Conservation (phyloP, 768 basidiomycete species). For the Leccinum variicolor region DNA sequence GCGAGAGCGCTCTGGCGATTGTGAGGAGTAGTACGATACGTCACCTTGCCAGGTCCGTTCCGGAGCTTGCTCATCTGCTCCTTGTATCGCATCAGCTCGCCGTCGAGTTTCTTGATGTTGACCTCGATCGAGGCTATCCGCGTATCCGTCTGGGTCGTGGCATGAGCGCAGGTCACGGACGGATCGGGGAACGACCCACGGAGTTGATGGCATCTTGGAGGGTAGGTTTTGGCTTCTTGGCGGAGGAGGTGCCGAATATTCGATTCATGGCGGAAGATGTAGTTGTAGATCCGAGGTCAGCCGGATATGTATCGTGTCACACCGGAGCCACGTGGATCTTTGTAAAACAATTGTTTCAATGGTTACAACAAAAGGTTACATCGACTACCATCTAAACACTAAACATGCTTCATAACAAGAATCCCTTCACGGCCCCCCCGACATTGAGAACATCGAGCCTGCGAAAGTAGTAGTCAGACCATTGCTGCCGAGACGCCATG, state of each 20-base stretch:
- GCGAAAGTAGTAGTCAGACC: slow-evolving; percentile 12
- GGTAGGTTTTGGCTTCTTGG: slow-evolving; percentile 80
- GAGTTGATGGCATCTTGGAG: slow-evolving; percentile 93
- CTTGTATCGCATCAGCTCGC: slow-evolving; percentile 86
- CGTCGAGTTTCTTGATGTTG: slow-evolving; percentile 95
- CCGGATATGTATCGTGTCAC: background rate
- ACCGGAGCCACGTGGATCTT: background rate
- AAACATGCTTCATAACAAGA: slow-evolving; percentile 51
- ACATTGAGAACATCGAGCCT: slow-evolving; percentile 87
- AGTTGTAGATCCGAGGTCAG: background rate
- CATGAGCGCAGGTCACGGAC: background rate
- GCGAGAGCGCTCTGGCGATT: background rate
- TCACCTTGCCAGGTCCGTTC: slow-evolving; percentile 92
- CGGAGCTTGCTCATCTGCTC: slow-evolving; percentile 95
- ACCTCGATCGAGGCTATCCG: slow-evolving; percentile 89
- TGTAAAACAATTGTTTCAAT: background rate
- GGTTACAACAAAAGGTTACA: too few species aligned
- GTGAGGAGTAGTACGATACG: background rate
- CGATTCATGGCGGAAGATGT: slow-evolving; percentile 62
- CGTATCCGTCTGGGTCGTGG: slow-evolving; percentile 66
- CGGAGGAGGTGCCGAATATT: slow-evolving; percentile 72
- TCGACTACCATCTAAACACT: background rate
- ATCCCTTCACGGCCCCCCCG: slow-evolving; percentile 87
- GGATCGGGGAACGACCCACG: slow-evolving; percentile 40
- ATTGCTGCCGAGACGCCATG: background rate